phyloP scores from a whole-genome alignment of 192 early-diverging fungal species.

The Coemansia sp. region DNA sequence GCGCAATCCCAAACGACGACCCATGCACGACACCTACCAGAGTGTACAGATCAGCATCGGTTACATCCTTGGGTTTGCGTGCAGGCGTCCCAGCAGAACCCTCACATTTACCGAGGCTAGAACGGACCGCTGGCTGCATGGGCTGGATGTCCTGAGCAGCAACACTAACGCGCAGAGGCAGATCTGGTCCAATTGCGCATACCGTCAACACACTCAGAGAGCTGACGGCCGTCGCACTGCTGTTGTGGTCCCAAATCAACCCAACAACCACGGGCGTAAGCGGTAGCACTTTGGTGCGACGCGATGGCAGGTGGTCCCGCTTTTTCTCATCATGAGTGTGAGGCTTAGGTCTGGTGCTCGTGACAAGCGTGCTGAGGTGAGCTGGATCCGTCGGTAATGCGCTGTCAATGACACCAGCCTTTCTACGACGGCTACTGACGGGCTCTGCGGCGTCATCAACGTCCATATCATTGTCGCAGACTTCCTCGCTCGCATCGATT shows the following conservation, averaged over 20 bases:
- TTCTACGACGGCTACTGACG: not conserved
- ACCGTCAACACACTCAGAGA: conserved; percentile 13
- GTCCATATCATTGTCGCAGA: conserved; percentile 26
- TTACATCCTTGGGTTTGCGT: conserved; percentile 27
- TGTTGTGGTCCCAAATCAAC: conserved; percentile 8
- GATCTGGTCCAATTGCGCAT: not conserved
- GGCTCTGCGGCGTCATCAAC: conserved; percentile 19
- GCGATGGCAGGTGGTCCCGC: conserved; percentile 9
- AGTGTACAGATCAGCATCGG: conserved; percentile 25
- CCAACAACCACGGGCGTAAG: conserved; percentile 45
- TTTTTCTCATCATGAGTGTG: not conserved
- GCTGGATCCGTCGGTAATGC: not conserved
- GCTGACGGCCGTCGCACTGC: not conserved
- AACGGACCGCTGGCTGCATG: not conserved
- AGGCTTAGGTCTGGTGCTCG: not conserved
- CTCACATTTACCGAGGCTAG: not conserved
- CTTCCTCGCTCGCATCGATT: conserved; percentile 39
- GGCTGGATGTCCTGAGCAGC: conserved; percentile 9
- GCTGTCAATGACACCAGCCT: not conserved
- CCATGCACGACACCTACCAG: conserved; percentile 42
- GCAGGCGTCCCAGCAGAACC: not conserved
- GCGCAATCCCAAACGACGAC: conserved; percentile 36
- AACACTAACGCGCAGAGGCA: conserved; percentile 29
- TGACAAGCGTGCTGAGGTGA: not conserved
- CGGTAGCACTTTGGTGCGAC: conserved; percentile 30